phyloP scores from a whole-genome alignment of 1,284 basidiomycete genomes.

The Tilletiaria anomala region DNA sequence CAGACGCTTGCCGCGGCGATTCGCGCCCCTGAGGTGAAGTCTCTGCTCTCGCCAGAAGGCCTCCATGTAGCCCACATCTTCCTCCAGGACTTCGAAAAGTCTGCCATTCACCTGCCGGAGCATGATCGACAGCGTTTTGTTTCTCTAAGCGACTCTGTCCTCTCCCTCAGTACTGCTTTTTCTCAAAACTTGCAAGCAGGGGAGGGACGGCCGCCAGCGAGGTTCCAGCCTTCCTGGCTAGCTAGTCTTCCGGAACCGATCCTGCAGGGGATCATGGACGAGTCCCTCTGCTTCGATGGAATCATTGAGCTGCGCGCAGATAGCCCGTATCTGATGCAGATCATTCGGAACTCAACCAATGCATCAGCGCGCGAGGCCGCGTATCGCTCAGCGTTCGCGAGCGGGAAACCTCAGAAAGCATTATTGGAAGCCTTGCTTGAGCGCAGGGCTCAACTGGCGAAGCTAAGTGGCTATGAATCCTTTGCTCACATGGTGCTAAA shows the following conservation, averaged over 20 bases:
- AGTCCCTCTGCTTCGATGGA: neutral
- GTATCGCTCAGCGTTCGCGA: constrained; percentile 44
- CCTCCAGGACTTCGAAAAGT: constrained; percentile 92
- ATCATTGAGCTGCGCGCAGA: constrained; percentile 1
- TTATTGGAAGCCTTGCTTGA: constrained; percentile 27
- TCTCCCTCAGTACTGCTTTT: constrained; percentile 79
- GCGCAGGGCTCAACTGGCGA: constrained; percentile 25
- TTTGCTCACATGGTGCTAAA: constrained; percentile 33
- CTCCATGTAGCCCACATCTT: constrained; percentile 70
- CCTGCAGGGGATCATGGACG: neutral
- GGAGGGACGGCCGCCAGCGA: neutral
- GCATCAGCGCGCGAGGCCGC: constrained; percentile 66
- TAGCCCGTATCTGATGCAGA: neutral
- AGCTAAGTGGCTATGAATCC: constrained; percentile 24
- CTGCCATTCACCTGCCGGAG: constrained; percentile 76
- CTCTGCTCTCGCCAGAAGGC: constrained; percentile 36
- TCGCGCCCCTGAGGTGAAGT: constrained; percentile 27
- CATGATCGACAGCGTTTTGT: constrained; percentile 68
- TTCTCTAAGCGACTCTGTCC: constrained; percentile 73
- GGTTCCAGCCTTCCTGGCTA: constrained; percentile 1
- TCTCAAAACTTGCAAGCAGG: neutral
- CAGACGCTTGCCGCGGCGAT: constrained; percentile 28
- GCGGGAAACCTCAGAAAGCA: constrained; percentile 16
- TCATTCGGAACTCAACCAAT: constrained; percentile 45
- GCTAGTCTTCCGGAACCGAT: neutral